Percentiles rank a stretch among this genome's conserved stretches.
These are phyloP conservation scores for Diaporthe australafricana DNA, from an alignment of 2,329 filamentous ascomycete species.

Conservation along the genomic window DNA sequence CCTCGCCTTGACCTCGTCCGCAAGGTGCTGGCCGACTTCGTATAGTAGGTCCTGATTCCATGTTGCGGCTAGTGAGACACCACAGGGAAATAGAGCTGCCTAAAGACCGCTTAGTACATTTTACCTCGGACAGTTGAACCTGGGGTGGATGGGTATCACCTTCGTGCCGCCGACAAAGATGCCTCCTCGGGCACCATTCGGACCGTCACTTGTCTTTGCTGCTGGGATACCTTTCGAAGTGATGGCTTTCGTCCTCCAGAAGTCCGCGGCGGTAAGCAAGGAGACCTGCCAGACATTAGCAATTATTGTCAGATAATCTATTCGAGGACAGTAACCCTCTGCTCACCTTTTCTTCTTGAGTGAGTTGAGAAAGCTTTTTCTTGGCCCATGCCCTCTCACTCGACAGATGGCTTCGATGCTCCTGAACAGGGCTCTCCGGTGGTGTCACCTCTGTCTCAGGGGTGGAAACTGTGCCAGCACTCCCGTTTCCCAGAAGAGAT, in stretches of 20 bases:
- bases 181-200: conserved; percentile 76
- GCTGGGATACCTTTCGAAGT: conserved; percentile 72
- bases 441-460: conserved; percentile 63
- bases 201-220: conserved; percentile 76
- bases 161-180: conserved; percentile 76
- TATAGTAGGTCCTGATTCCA: conserved; percentile 80
- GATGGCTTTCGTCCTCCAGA: conserved; percentile 76
- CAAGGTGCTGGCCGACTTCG: conserved; percentile 77
- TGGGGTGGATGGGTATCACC: conserved; percentile 48
- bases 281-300: conserved; percentile 58
- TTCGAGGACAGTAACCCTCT: background rate
- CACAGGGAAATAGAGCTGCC: conserved; percentile 83
- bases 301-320: background rate
- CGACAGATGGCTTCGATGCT: conserved; percentile 47
- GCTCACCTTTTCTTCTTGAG: conserved; percentile 68
- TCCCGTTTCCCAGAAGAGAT: conserved; percentile 50
- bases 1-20: conserved; percentile 77
- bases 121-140: background rate
- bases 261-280: conserved; percentile 71
- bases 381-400: conserved; percentile 55
- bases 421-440: conserved; percentile 55
- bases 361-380: conserved; percentile 64
- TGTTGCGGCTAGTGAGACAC: conserved; percentile 81
- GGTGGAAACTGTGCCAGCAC: conserved; percentile 54
- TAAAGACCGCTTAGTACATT: conserved; percentile 47